Base-by-base conservation (phyloP, 2,329 filamentous ascomycete species). In the Trichoderma cornu-damae region DNA sequence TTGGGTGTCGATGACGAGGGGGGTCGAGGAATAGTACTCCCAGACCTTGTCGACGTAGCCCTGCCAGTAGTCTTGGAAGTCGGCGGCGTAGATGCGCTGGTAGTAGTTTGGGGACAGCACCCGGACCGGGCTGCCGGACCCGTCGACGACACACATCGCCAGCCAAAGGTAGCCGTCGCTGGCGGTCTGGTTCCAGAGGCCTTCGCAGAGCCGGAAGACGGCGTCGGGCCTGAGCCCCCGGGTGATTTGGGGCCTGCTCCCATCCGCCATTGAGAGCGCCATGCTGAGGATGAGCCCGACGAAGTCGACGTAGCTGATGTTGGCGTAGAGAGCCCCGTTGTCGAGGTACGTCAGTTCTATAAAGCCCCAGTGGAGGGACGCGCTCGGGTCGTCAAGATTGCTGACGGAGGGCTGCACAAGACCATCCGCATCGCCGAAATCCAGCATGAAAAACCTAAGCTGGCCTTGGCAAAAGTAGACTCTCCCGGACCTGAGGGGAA, bases 301-400 rank as follows among this genome's bases (percentile, higher is more conserved):
- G 60, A 79, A 80, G 63, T 81, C 78, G 30, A 81, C 78, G 57
- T 76, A 79, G 47, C 72, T 77, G 54, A 81, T 73, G 64, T 80
- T 79, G 60, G 77, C 75, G 40, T 69, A 79, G 24, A 80, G 63
- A 6, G 68, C 65, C 0, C 70, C 70, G 1, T 69, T 62, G 0
- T 62, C 46, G n/a, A 68, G 76, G 62, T 73, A 74, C 2, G 76
- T 77, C 26, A 81, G 67, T 62, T 81, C 78, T 16, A 78, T 70
- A 54, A 80, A 80, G 1, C 77, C 77, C 77, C 77, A 80, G 63
- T 75, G 74, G 35, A 77, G 64, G 2, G 65, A 69, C 0, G 73
- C 67, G 26, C 72, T 77, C 3, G 77, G 73, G 53, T 80, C 77
- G 3, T 60, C 52, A 0, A 73, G 66, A 64, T 77, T 77, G 9